Conservation (phyloP, 345 rosid genomes). For the Citrus maxima region DNA sequence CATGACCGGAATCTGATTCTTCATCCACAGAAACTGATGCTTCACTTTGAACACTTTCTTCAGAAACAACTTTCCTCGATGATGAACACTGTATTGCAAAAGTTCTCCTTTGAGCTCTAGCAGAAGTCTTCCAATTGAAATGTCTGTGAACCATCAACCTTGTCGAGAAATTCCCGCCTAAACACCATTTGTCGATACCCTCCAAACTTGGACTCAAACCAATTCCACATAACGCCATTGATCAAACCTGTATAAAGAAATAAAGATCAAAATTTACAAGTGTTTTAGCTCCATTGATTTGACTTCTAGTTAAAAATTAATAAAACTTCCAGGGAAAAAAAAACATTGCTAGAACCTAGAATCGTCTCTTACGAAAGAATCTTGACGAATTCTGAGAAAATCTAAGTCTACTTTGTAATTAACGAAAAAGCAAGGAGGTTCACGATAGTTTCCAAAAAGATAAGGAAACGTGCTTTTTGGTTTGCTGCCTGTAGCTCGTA, state of each 20-base stretch:
- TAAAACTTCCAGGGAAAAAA: no score
- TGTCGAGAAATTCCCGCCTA: slow-evolving; percentile 30
- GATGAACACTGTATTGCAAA: slow-evolving; percentile 36
- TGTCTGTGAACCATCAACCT: slow-evolving; percentile 15
- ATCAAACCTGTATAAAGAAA: slow-evolving; percentile 5
- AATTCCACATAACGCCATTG: slow-evolving; percentile 58
- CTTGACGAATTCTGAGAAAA: not conserved
- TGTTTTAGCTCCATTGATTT: not conserved
- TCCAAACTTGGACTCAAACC: slow-evolving; percentile 36
- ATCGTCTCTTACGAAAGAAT: no score
- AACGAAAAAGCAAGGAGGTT: not conserved
- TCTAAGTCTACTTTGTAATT: not conserved
- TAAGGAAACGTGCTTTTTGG: not conserved
- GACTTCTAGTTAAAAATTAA: no score
- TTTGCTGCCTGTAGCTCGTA: no score
- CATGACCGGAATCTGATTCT: slow-evolving; percentile 45
- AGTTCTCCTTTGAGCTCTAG: slow-evolving; percentile 17
- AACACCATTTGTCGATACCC: slow-evolving; percentile 28
- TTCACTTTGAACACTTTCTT: slow-evolving; percentile 21
- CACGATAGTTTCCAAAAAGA: no score
- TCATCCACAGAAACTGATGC: slow-evolving; percentile 30
- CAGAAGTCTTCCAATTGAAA: slow-evolving; percentile 12
- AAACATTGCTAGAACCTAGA: no score
- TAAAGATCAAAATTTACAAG: not conserved
- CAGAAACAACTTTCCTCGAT: slow-evolving; percentile 33